phyloP scores from a whole-genome alignment of 495 filamentous ascomycete species.

The Talaromyces stipitatus region DNA sequence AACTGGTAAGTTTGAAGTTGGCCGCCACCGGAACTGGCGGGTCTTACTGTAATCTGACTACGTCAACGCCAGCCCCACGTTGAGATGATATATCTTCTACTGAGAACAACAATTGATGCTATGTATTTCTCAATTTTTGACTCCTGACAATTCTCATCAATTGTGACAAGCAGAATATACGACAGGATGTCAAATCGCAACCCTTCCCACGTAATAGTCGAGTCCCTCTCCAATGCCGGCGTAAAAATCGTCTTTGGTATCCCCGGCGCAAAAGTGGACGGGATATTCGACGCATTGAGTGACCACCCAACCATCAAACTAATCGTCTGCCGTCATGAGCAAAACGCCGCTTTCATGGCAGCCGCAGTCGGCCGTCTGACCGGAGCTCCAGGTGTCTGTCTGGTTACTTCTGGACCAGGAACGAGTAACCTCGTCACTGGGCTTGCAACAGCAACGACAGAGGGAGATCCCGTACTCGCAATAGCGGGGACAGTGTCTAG shows the following conservation, averaged over 20 bases:
- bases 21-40: background rate
- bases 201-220: constrained; percentile 27
- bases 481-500: constrained; percentile 5
- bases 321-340: constrained; percentile 53
- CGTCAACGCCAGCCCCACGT: background rate
- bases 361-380: constrained; percentile 56
- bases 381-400: constrained; percentile 51
- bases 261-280: constrained; percentile 6
- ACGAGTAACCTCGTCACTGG: constrained; percentile 54
- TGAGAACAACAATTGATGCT: background rate
- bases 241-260: constrained; percentile 30
- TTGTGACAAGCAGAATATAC: background rate
- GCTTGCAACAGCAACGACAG: constrained; percentile 1
- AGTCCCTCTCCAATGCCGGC: constrained; percentile 29
- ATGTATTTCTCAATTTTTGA: no score
- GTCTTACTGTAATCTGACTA: background rate
- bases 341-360: constrained; percentile 60
- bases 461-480: constrained; percentile 4
- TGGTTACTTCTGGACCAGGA: constrained; percentile 57
- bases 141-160: no score
- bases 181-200: constrained; percentile 8
- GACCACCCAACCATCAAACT: constrained; percentile 25
- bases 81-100: background rate
- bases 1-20: no score
- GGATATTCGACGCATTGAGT: constrained; percentile 4